phyloP scores from a whole-genome alignment of 2,329 filamentous ascomycete genomes.

The Penicillium paneum region DNA sequence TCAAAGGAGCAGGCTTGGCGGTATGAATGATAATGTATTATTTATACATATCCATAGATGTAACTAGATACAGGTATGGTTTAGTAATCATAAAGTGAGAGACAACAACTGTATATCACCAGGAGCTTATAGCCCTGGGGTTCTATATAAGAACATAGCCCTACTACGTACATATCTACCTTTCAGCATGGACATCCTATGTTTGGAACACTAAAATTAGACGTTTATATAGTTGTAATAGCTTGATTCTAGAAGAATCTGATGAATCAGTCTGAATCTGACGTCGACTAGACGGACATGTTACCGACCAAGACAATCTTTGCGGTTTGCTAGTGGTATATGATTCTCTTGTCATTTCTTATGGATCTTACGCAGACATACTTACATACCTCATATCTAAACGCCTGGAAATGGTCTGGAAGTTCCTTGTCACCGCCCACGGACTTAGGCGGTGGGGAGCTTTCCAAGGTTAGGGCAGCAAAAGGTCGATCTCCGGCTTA shows the following conservation, averaged over 20 bases:
- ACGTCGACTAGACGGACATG: neutral
- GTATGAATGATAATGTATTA: no score
- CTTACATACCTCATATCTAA: neutral
- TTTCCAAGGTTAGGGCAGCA: neutral
- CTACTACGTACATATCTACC: neutral
- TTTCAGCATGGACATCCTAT: neutral
- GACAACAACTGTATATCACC: neutral
- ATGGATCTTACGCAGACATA: neutral
- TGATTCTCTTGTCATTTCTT: neutral
- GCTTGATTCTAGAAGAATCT: neutral
- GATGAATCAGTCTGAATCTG: neutral
- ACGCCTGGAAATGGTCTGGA: neutral
- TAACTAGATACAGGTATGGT: neutral
- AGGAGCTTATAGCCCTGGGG: neutral
- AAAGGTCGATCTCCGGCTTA: neutral
- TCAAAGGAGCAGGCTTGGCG: no score
- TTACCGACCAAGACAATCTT: neutral
- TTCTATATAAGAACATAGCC: neutral
- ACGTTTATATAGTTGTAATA: no score
- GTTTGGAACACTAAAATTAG: neutral
- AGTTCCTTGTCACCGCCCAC: neutral
- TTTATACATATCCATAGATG: neutral
- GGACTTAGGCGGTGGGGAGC: neutral
- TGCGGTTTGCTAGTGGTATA: neutral
- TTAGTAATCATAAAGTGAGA: neutral